Base-by-base conservation (phyloP, 495 filamentous ascomycete genomes). In the Daldinia caldariorum region DNA sequence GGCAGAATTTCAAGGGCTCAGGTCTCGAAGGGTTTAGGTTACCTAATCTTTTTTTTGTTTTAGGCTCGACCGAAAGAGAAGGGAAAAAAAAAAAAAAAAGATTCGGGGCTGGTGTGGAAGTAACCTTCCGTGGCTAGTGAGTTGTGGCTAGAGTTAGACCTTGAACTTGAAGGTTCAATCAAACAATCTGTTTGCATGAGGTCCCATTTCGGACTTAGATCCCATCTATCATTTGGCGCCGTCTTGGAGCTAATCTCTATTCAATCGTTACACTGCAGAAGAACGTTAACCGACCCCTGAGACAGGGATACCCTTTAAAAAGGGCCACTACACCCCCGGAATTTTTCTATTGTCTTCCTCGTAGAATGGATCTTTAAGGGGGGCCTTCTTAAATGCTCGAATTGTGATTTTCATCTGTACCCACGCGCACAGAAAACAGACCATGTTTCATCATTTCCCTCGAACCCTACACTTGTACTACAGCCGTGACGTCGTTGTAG, bases 331-430 rank as follows among this genome's bases (percentile, higher is more conserved):
- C 41, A n/a, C 61, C 61, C 61, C 68, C 62, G 57, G 67, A 56
- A 60, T 64, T 61, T 38, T 70, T 70, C 51, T 54, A 38, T 66
- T 53, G 18, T 54, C 55, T 61, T 70, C 41, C 60, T 58, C 22
- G 37, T 41, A 39, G 22, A 41, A 62, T 62, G 65, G 71, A 74
- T 74, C 60, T 67, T 74, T 68, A 74, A 74, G 71, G 71, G 68
- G 68, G 39, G 26, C 26, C 1, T 26, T 53, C 12, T 53, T 61
- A 54, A 38, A 43, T 54, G 61, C 13, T 39, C 47, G 50, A 71
- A 71, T 71, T 71, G 53, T 39, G 72, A 72, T 66, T 63, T 56
- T 74, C 71, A 43, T 38, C 45, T 16, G 54, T 63, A 64, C 56
- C 49, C 66, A 67, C 72, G 66, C 66, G 53, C 59, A 66, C 56